Evolutionary conservation across 441 rosid species (phyloP).

Genomic region (Raphanus hybrid): DNA sequence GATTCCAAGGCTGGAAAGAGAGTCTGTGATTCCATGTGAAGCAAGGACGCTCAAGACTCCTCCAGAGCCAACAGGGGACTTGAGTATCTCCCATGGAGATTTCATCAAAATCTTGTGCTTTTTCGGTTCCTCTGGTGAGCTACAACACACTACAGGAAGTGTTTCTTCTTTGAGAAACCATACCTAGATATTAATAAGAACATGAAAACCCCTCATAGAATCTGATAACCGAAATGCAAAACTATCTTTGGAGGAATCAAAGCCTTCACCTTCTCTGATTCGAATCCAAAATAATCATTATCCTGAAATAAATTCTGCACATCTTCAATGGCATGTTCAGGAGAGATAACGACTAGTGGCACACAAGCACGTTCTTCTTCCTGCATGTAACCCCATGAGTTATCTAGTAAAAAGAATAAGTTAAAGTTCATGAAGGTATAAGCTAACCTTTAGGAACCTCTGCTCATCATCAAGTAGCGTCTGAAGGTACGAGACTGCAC

Average conservation of each 20-base stretch:
- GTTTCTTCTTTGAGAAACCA: conserved; percentile 80
- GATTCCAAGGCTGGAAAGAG: conserved; percentile 60
- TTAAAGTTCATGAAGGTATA: neutral
- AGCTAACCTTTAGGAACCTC: conserved; percentile 61
- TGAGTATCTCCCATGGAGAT: conserved; percentile 90
- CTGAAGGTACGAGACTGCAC: conserved; percentile 44
- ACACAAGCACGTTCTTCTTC: conserved; percentile 61
- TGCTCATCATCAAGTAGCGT: conserved; percentile 52
- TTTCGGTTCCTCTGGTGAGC: conserved; percentile 53
- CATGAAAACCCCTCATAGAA: no score
- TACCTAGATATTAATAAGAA: conserved; percentile 49
- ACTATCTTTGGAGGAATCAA: neutral
- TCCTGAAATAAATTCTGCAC: conserved; percentile 52
- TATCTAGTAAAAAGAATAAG: neutral
- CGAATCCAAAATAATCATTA: conserved; percentile 74
- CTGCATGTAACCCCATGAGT: conserved; percentile 47
- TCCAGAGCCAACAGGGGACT: conserved; percentile 84
- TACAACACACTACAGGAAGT: conserved; percentile 71
- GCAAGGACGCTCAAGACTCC: conserved; percentile 70
- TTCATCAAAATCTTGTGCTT: conserved; percentile 80
- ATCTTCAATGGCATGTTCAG: conserved; percentile 48
- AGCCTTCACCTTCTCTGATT: conserved; percentile 63
- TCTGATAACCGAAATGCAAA: conserved; percentile 17
- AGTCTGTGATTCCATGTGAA: conserved; percentile 54
- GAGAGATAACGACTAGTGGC: conserved; percentile 70